A percentile compares a stretch with the other conserved stretches of the same genome.
Conservation (phyloP, 2,329 filamentous ascomycete species). For the Aspergillus oerlinghausenensis region DNA sequence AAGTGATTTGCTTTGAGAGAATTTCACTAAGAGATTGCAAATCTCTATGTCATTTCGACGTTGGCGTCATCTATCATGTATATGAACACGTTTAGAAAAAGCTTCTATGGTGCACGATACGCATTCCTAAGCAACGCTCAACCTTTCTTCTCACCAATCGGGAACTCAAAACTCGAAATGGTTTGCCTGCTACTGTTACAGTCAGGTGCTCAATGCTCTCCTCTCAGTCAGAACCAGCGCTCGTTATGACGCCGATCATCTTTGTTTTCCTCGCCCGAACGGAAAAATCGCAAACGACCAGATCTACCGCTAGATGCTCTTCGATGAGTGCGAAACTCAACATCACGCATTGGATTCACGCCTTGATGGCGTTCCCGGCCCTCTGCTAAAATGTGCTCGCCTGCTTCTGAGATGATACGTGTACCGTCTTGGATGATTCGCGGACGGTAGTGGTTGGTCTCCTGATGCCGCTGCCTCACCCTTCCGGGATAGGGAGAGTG, state of each 20-base stretch:
- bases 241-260: neutral
- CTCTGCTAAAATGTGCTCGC: conserved; percentile 14
- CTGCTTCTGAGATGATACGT: conserved; percentile 16
- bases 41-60: neutral
- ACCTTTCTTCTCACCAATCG: neutral
- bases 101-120: neutral
- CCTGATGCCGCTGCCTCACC: neutral
- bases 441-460: conserved; percentile 9
- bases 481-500: conserved; percentile 1
- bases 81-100: neutral
- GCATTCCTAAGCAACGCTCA: neutral
- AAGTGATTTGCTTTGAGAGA: neutral
- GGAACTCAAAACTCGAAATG: neutral
- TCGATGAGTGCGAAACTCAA: conserved; percentile 4
- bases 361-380: conserved; percentile 9
- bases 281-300: conserved; percentile 3
- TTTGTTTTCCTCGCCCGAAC: conserved; percentile 1
- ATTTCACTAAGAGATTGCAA: neutral
- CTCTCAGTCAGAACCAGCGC: neutral
- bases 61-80: neutral
- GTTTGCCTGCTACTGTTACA: neutral
- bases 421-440: conserved; percentile 24
- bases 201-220: neutral
- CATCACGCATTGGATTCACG: conserved; percentile 5
- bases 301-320: conserved; percentile 3